Base-by-base conservation (phyloP, 192 early-diverging fungal genomes). In the Coemansia sp. region DNA sequence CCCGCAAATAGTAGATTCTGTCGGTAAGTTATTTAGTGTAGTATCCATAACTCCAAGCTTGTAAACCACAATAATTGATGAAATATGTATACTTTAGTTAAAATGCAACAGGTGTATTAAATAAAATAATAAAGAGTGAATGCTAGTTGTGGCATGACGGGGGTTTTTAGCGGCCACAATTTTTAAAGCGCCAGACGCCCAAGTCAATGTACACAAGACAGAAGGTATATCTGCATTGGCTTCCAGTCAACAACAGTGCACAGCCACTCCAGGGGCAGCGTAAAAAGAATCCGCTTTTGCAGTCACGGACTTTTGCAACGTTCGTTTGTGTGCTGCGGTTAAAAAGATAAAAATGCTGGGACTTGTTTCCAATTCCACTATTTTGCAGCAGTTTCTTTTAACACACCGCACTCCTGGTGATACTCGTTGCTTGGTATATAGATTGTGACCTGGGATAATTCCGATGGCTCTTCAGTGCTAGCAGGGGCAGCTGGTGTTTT, bases 191-290 rank as follows among this genome's bases (percentile, higher is more conserved):
- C 40, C 0, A 4, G 40, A 2, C 2, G n/a, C 46, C n/a, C 14
- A 55, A 55, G 53, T 55, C 53, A 55, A 15, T 34, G 14, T n/a
- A 2, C 53, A 55, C 53, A 34, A 55, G 53, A 55, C 31, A 55
- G 28, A 55, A n/a, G 15, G 5, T 17, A n/a, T 5, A 3, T 17
- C 44, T 17, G 17, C 44, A 47, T 47, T 40, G 38, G 6, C 44
- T n/a, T n/a, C 15, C 44, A 47, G 44, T 47, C 44, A 47, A 17
- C 44, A n/a, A n/a, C 38, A 9, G 14, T 40, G 38, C 38, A 14
- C 14, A 40, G 38, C 38, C 38, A 14, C 14, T 7, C 10, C 10
- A 40, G 38, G 14, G 38, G 38, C 38, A 2, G 10, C 14, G 38
- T 40, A 40, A 40, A 14, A 14, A 12, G 14, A 40, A 12, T 5